phyloP scores from a whole-genome alignment of 805 yeast genomes.

The Kuraishia hungarica region DNA sequence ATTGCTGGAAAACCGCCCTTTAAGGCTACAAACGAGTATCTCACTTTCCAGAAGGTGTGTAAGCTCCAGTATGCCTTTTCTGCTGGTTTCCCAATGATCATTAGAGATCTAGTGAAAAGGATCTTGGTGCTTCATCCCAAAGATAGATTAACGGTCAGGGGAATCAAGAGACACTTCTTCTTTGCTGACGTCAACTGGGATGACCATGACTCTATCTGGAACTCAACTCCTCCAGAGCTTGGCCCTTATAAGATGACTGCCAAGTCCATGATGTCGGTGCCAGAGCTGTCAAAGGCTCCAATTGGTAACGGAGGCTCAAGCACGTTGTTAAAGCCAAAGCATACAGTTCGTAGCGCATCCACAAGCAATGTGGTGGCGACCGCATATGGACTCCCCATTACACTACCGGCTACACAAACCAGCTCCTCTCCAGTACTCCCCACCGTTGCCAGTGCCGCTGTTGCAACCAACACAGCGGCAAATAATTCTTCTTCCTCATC shows the following conservation, averaged over 20 bases:
- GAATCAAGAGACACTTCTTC: conserved; percentile 57
- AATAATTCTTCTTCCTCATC: neutral
- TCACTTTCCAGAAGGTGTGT: conserved; percentile 75
- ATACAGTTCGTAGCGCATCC: conserved; percentile 2
- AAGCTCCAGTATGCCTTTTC: conserved; percentile 76
- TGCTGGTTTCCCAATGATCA: conserved; percentile 71
- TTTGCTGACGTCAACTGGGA: conserved; percentile 48
- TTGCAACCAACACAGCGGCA: neutral
- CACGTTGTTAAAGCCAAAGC: conserved; percentile 1
- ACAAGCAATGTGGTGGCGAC: conserved; percentile 2
- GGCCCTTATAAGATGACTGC: conserved; percentile 71
- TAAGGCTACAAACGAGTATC: conserved; percentile 74
- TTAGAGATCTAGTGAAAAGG: conserved; percentile 66
- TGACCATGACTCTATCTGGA: conserved; percentile 51
- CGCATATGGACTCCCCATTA: conserved; percentile 5
- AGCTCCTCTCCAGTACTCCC: conserved; percentile 4
- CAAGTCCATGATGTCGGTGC: conserved; percentile 70
- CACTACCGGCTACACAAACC: conserved; percentile 1
- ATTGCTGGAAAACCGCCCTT: conserved; percentile 70
- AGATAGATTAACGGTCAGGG: conserved; percentile 47
- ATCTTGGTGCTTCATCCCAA: conserved; percentile 58
- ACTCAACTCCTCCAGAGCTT: conserved; percentile 47
- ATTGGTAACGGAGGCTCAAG: conserved; percentile 6
- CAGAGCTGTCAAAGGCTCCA: conserved; percentile 30
- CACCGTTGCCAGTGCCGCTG: neutral